These are phyloP conservation scores for Erythrobasidium hasegawianum DNA, from an alignment of 1,284 basidiomycete species.

Conservation along the genomic window DNA sequence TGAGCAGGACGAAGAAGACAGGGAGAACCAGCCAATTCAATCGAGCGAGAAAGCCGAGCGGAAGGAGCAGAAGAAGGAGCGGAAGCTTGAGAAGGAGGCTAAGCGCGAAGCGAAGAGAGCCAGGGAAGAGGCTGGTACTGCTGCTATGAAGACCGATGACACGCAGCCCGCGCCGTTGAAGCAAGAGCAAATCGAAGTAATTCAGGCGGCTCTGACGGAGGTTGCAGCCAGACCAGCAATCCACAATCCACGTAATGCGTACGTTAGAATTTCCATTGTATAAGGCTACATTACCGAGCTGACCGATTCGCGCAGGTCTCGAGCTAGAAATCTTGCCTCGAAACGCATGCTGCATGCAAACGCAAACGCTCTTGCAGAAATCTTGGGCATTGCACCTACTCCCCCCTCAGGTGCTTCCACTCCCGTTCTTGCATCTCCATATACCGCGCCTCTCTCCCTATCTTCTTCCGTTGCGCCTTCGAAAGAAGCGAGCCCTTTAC, in stretches of 20 bases:
- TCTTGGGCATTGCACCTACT: conserved; percentile 42
- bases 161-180: neutral
- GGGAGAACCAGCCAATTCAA: neutral
- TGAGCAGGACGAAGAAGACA: conserved; percentile 15
- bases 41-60: conserved; percentile 5
- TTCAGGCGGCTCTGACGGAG: conserved; percentile 8
- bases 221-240: conserved; percentile 11
- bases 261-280: neutral
- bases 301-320: conserved; percentile 2
- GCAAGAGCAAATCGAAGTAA: conserved; percentile 7
- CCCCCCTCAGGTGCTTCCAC: conserved; percentile 19
- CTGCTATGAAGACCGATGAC: neutral
- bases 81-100: conserved; percentile 20
- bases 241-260: conserved; percentile 44
- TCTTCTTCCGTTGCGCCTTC: conserved; percentile 16
- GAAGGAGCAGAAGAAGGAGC: conserved; percentile 26
- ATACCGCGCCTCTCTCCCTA: neutral
- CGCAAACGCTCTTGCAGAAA: conserved; percentile 44
- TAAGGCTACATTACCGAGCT: neutral
- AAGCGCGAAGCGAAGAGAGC: conserved; percentile 8
- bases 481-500: neutral
- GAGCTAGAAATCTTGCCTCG: conserved; percentile 31
- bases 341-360: conserved; percentile 41
- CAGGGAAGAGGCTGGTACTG: conserved; percentile 6
- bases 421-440: conserved; percentile 7